Percentiles rank a stretch among this genome's conserved stretches.
Evolutionary conservation across 73 alveolate genomes (phyloP).

Genomic region (Stentor coeruleus): DNA sequence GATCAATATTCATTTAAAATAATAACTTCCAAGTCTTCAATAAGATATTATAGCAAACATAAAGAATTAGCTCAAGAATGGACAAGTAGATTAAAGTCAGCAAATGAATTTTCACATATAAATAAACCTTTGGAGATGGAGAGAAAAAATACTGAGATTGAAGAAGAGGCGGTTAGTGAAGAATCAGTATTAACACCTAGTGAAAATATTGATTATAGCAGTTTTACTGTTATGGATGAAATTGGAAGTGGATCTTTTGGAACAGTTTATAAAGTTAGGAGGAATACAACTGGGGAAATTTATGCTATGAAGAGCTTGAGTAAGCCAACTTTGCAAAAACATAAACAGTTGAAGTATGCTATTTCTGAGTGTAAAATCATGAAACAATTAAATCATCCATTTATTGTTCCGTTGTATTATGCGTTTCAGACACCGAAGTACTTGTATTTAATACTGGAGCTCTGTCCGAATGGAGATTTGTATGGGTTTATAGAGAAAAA

Average conservation of each 20-base stretch:
- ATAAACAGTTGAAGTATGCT: slow-evolving; percentile 54
- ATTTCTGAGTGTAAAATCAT: slow-evolving; percentile 36
- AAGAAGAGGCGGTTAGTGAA: slow-evolving; percentile 10
- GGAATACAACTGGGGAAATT: slow-evolving; percentile 26
- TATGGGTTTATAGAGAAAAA: slow-evolving; percentile 43
- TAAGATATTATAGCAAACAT: background rate
- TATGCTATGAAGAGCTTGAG: slow-evolving; percentile 85
- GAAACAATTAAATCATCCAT: slow-evolving; percentile 49
- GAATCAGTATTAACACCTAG: slow-evolving; percentile 21
- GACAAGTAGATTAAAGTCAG: slow-evolving; percentile 22
- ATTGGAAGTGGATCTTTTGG: slow-evolving; percentile 36
- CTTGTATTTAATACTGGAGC: slow-evolving; percentile 52
- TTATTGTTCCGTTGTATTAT: slow-evolving; percentile 43
- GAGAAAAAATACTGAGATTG: slow-evolving; percentile 23
- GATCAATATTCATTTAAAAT: background rate
- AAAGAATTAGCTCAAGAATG: background rate
- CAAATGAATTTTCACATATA: slow-evolving; percentile 1
- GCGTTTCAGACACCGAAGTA: slow-evolving; percentile 56
- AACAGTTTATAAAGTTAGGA: slow-evolving; percentile 32
- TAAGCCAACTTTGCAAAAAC: slow-evolving; percentile 76
- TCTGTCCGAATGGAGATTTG: slow-evolving; percentile 64
- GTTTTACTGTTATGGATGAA: slow-evolving; percentile 24
- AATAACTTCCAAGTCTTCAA: background rate
- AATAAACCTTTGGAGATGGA: background rate
- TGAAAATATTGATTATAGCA: slow-evolving; percentile 16